Evolutionary conservation across 768 basidiomycete species (phyloP), one percentile per base, ranked within the genome.

Genomic region (Leccinum boreale): DNA sequence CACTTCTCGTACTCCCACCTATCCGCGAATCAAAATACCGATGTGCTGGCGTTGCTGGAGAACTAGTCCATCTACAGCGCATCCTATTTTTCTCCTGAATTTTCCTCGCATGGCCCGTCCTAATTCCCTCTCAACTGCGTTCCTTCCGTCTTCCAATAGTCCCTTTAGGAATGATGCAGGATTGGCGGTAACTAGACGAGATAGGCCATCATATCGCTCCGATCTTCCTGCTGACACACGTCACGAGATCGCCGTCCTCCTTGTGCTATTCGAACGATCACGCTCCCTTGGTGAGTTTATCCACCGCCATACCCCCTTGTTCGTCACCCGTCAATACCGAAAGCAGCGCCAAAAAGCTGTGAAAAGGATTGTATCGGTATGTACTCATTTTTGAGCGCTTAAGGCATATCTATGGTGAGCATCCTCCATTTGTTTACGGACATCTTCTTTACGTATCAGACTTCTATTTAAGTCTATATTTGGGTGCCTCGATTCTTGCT

Each of bases 101-200:
- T 45, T 55, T 50, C 57, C 48, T 53, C 55, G 19, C 55, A 36
- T 62, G 44, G 39, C 33, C 47, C 48, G 35, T 31, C 33, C 17
- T 53, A 49, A 26, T 56, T 26, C 51, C 48, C 42, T 26, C 45
- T 19, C 52, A 56, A 53, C 44, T 42, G 48, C 50, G 46, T 19
- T 50, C 6, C 5, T 10, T 51, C 33, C 11, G 7, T 24, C 9
- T 19, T n/a, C 36, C 19, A 11, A 21, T 17, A 19, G 42, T 21
- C n/a, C 15, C 50, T 35, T 19, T 52, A 36, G 47, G 39, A 49
- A 26, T 49, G 23, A 1, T 23, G 14, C 45, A 46, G 55, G 55
- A 50, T 52, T 48, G 47, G 35, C 29, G 44, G 28, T 19, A 24
- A 12, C 17, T 19, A 9, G 21, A 15, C 23, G 15, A 6, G 21